Base-by-base conservation (phyloP, 192 early-diverging fungal species). In the Chytriomyces confervae region DNA sequence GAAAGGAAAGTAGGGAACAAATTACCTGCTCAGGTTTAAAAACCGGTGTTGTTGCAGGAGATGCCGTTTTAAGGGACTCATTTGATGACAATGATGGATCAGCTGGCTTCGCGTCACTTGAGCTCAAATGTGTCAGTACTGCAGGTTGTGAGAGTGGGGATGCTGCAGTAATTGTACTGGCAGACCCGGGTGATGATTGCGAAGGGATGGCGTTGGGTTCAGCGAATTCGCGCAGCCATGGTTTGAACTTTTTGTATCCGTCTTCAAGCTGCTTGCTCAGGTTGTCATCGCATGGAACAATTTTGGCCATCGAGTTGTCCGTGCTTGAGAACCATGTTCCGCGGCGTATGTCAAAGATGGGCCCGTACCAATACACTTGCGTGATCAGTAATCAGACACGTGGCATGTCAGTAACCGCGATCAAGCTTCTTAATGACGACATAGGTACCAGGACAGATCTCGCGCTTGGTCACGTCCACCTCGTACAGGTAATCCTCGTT, bases 401-500 rank as follows among this genome's bases (percentile, higher is more conserved):
- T 36, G 29, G 29, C 1, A 2, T 36, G 29, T 36, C 29, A 36
- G 29, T 36, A 36, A 36, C 29, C 29, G 29, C 2, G 29, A 36
- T 36, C 29, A 36, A 36, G 29, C 29, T 36, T 0, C 29, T 36
- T 36, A 36, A 11, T 20, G 53, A 57, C 3, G 29, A 51, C 5
- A 23, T 27, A 49, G 45, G 24, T 62, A 85, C 83, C 83, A 27
- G 91, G 90, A 65, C 84, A 87, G 24, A 94, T 89, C 65, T 90
- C 91, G 75, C 86, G 83, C 45, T 90, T 88, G 24, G 83, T 76
- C 24, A 95, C 88, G 80, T 94, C 86, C 27, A 93, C 93, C 81
- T 95, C 92, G 83, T 91, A 94, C 44, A 95, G 80, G 73, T 90
- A 80, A 72, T 95, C 94, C 72, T 95, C 92, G 69, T 92, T 91